phyloP scores from a whole-genome alignment of 352 stramenopile genomes.

The Pythium insidiosum region DNA sequence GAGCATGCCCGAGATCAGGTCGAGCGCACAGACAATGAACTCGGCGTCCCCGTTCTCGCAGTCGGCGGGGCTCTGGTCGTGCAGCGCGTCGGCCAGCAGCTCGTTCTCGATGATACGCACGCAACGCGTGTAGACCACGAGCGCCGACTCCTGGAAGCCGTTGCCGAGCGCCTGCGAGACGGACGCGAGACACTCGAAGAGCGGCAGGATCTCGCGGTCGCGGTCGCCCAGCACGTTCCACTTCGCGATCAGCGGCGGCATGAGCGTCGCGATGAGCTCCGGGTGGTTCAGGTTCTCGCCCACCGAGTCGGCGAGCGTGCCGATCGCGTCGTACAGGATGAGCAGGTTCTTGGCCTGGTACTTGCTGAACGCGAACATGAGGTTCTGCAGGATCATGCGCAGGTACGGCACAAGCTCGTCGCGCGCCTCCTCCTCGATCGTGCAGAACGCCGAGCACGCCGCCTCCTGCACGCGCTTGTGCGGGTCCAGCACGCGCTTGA shows the following conservation, averaged over 20 bases:
- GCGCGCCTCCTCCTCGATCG: constrained; percentile 90
- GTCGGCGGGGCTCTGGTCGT: constrained; percentile 68
- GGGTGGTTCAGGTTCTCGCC: constrained; percentile 89
- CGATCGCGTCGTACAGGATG: constrained; percentile 95
- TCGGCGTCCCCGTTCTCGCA: constrained; percentile 85
- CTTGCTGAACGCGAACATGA: constrained; percentile 90
- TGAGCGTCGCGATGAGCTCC: constrained; percentile 88
- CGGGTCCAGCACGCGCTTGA: constrained; percentile 83
- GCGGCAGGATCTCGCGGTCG: constrained; percentile 74
- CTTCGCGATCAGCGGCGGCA: constrained; percentile 91
- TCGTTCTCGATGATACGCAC: constrained; percentile 81
- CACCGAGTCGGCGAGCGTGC: constrained; percentile 92
- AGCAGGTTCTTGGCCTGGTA: constrained; percentile 94
- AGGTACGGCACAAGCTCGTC: constrained; percentile 92
- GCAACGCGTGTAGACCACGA: constrained; percentile 74
- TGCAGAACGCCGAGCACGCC: constrained; percentile 92
- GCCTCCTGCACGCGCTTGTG: constrained; percentile 96
- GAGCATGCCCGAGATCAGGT: constrained; percentile 86
- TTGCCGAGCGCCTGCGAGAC: constrained; percentile 78
- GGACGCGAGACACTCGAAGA: constrained; percentile 87
- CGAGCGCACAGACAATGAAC: constrained; percentile 85
- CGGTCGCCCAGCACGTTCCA: constrained; percentile 84
- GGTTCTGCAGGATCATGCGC: constrained; percentile 85
- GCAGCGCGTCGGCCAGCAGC: constrained; percentile 71
- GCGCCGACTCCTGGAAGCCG: constrained; percentile 85